Percentiles rank a stretch among this genome's conserved stretches.
Conservation (phyloP, 352 stramenopile species). For the Albugo candida region DNA sequence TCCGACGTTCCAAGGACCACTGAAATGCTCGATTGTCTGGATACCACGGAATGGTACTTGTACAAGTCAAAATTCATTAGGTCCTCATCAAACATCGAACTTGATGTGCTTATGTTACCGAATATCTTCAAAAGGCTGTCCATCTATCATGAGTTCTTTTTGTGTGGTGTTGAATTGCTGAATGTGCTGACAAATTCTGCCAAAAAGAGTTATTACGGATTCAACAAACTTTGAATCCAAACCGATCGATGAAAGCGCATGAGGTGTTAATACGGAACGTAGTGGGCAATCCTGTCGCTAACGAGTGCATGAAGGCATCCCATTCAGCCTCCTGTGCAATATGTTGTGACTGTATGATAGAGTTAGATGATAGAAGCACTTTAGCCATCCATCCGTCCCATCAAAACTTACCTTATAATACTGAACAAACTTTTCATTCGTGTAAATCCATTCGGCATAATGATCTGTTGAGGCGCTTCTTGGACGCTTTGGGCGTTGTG, state of each 20-base stretch:
- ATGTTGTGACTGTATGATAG: conserved; percentile 31
- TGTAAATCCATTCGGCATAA: conserved; percentile 75
- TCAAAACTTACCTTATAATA: conserved; percentile 57
- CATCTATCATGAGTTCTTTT: not conserved
- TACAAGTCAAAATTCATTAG: not conserved
- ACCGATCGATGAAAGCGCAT: conserved; percentile 65
- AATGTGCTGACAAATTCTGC: conserved; percentile 72
- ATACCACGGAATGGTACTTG: conserved; percentile 76
- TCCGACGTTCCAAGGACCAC: conserved; percentile 73
- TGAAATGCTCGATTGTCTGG: conserved; percentile 76
- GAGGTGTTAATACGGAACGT: conserved; percentile 89
- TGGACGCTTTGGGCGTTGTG: too few relatives aligned
- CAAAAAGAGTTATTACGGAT: conserved; percentile 1
- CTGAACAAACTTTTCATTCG: conserved; percentile 64
- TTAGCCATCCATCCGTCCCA: not conserved
- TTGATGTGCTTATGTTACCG: conserved; percentile 2
- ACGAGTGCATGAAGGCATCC: conserved; percentile 75
- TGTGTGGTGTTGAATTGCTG: conserved; percentile 2
- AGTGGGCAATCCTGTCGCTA: conserved; percentile 78
- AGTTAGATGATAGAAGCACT: not conserved
- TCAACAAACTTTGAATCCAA: not conserved
- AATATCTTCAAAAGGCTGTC: not conserved
- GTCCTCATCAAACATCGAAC: conserved; percentile 5
- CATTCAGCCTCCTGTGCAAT: conserved; percentile 75
- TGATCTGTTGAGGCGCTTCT: conserved; percentile 16